phyloP scores from a whole-genome alignment of 257 asterid species.

The Hygrophila difformis region DNA sequence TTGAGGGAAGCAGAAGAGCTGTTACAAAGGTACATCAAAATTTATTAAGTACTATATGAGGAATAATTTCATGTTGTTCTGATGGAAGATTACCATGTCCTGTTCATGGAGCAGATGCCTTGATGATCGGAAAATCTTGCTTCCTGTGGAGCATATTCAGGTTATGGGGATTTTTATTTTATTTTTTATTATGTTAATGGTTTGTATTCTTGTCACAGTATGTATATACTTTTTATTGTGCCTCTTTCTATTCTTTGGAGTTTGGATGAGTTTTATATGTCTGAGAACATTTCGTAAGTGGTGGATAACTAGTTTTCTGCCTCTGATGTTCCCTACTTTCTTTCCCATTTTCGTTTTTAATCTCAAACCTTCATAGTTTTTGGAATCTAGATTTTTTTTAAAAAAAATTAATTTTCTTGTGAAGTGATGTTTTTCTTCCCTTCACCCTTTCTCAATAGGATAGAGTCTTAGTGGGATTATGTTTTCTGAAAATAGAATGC shows the following conservation, averaged over 20 bases:
- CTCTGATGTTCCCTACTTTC: too few species aligned
- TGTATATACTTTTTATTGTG: not conserved
- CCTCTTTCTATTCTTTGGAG: constrained; percentile 1
- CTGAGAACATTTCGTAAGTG: too few species aligned
- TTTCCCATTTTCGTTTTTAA: too few species aligned
- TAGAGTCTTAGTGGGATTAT: constrained; percentile 10
- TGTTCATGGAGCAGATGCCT: constrained; percentile 61
- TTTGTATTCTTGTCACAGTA: too few species aligned
- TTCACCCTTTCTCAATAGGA: not conserved
- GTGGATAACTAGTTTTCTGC: too few species aligned
- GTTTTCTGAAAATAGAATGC: constrained; percentile 48
- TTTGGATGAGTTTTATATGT: too few species aligned
- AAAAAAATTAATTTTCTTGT: not conserved
- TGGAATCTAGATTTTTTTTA: too few species aligned
- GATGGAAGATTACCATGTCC: constrained; percentile 18
- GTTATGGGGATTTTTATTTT: constrained; percentile 33
- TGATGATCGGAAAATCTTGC: constrained; percentile 52
- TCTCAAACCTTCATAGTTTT: too few species aligned
- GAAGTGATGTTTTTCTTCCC: not conserved
- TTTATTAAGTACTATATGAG: constrained; percentile 17
- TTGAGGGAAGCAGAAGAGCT: constrained; percentile 76
- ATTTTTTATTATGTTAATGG: not conserved
- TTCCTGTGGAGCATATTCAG: constrained; percentile 74
- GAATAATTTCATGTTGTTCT: constrained; percentile 15
- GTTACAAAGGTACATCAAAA: constrained; percentile 46